phyloP scores from a whole-genome alignment of 805 yeast species.

The Candida sphagnicola region DNA sequence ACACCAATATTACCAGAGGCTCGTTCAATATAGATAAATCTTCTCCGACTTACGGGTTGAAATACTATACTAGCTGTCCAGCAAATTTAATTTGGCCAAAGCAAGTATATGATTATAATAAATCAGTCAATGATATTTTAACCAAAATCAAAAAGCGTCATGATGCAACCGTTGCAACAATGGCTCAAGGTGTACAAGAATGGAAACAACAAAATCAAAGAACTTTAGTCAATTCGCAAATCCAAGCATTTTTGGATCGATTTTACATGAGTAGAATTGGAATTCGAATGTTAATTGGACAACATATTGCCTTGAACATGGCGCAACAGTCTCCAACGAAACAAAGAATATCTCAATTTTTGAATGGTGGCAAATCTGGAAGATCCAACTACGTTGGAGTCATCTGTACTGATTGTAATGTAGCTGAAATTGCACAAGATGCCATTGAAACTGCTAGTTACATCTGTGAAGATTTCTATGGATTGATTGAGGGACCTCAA shows the following conservation, averaged over 20 bases:
- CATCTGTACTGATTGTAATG: slow-evolving; percentile 79
- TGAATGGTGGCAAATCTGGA: slow-evolving; percentile 25
- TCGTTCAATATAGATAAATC: slow-evolving; percentile 1
- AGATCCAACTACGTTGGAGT: slow-evolving; percentile 77
- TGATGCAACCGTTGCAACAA: slow-evolving; percentile 89
- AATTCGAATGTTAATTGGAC: slow-evolving; percentile 91
- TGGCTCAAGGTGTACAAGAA: slow-evolving; percentile 88
- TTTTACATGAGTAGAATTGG: slow-evolving; percentile 91
- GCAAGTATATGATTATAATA: slow-evolving; percentile 70
- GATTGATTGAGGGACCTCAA: slow-evolving; percentile 79
- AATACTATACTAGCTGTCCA: slow-evolving; percentile 53
- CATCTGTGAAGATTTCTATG: slow-evolving; percentile 89
- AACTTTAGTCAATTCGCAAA: slow-evolving; percentile 58
- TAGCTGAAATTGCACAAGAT: slow-evolving; percentile 77
- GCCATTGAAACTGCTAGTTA: slow-evolving; percentile 89
- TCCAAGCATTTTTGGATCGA: slow-evolving; percentile 78
- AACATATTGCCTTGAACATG: slow-evolving; percentile 78
- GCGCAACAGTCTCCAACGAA: slow-evolving; percentile 49
- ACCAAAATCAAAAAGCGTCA: slow-evolving; percentile 75
- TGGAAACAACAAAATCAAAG: slow-evolving; percentile 62
- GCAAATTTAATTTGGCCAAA: slow-evolving; percentile 61
- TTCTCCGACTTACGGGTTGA: slow-evolving; percentile 41
- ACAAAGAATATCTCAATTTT: slow-evolving; percentile 29
- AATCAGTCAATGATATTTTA: slow-evolving; percentile 59
- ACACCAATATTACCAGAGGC: slow-evolving; percentile 1